phyloP scores from a whole-genome alignment of 208 protist genomes.

The Leishmania braziliensis region DNA sequence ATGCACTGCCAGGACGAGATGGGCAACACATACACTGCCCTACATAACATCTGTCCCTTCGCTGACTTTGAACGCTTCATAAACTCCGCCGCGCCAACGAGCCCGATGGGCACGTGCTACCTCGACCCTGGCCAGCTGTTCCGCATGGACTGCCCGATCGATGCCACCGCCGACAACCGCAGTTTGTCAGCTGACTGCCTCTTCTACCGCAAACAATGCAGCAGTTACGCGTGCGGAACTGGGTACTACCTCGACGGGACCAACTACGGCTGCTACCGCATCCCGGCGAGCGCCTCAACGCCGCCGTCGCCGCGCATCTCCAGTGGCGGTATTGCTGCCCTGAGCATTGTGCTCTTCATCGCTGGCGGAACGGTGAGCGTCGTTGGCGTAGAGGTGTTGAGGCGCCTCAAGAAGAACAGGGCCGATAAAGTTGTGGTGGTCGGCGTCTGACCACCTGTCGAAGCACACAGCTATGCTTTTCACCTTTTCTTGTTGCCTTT shows the following conservation, averaged over 20 bases:
- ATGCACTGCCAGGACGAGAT: conserved; percentile 51
- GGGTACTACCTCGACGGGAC: conserved; percentile 42
- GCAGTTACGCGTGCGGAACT: conserved; percentile 38
- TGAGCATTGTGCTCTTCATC: conserved; percentile 27
- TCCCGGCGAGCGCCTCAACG: neutral
- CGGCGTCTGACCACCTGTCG: conserved; percentile 5
- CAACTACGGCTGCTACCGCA: conserved; percentile 40
- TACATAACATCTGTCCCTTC: conserved; percentile 53
- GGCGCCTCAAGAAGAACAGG: conserved; percentile 19
- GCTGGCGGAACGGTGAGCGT: conserved; percentile 15
- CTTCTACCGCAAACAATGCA: conserved; percentile 47
- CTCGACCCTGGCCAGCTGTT: conserved; percentile 39
- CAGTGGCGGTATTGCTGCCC: conserved; percentile 23
- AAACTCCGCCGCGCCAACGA: conserved; percentile 46
- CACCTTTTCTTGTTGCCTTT: neutral
- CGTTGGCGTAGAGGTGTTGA: conserved; percentile 12
- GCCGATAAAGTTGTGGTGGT: conserved; percentile 10
- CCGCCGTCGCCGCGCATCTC: conserved; percentile 10
- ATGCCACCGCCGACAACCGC: conserved; percentile 11
- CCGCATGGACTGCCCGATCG: conserved; percentile 44
- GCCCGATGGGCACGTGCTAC: conserved; percentile 59
- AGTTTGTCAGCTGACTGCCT: conserved; percentile 35
- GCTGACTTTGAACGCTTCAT: conserved; percentile 61
- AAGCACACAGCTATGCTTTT: neutral
- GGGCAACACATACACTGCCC: conserved; percentile 37